Conservation (phyloP, 805 yeast genomes). For the Saturnispora mendoncae region DNA sequence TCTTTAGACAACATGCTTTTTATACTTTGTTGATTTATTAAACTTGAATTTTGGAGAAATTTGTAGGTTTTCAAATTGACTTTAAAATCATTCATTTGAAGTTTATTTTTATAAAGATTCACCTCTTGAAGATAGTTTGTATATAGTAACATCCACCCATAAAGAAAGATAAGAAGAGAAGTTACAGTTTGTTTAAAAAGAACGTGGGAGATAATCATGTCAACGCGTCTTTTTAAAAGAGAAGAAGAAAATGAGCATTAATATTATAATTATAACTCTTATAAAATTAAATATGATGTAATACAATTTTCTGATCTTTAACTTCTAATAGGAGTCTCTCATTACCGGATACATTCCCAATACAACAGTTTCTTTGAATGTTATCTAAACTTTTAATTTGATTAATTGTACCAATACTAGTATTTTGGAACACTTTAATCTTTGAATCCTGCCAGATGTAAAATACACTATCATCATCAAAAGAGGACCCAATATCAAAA, state of each 20-base stretch:
- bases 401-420: slow-evolving; percentile 17
- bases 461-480: slow-evolving; percentile 19
- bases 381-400: slow-evolving; percentile 9
- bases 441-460: slow-evolving; percentile 11
- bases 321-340: slow-evolving; percentile 13
- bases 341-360: slow-evolving; percentile 18
- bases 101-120: slow-evolving; percentile 21
- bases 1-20: background rate
- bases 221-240: too few relatives aligned
- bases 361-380: slow-evolving; percentile 11
- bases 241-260: too few relatives aligned
- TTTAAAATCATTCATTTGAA: slow-evolving; percentile 18
- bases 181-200: slow-evolving; percentile 17
- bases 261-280: background rate
- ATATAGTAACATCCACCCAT: slow-evolving; percentile 20
- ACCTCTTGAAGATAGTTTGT: slow-evolving; percentile 24
- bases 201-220: slow-evolving; percentile 18
- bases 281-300: slow-evolving; percentile 10
- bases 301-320: slow-evolving; percentile 13
- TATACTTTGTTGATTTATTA: slow-evolving; percentile 6
- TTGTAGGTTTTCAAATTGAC: slow-evolving; percentile 21
- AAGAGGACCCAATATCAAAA: slow-evolving; percentile 13
- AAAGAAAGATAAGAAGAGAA: slow-evolving; percentile 18
- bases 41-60: slow-evolving; percentile 13
- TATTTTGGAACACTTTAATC: slow-evolving; percentile 15